Percentiles rank a stretch among this genome's conserved stretches.
Evolutionary conservation across 106 monocot species (phyloP).

Genomic region (Narthecium ossifragum): DNA sequence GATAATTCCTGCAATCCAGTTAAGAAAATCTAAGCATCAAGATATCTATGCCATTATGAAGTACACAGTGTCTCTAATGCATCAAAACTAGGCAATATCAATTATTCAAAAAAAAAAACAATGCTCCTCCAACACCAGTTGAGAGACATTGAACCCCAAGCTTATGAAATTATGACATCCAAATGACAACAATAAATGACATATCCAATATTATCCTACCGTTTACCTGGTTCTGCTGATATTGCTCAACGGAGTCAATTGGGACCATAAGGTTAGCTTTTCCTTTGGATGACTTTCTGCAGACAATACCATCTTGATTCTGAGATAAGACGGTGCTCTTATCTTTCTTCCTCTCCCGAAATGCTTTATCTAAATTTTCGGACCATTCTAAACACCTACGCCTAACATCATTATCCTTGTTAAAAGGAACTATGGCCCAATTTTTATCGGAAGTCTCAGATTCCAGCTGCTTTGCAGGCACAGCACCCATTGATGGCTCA

Average conservation of each 20-base stretch:
- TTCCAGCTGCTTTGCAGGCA: slow-evolving; percentile 15
- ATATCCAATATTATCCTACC: too few relatives aligned
- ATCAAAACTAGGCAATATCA: too few relatives aligned
- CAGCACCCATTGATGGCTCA: slow-evolving; percentile 11
- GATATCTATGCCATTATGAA: neutral
- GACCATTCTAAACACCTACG: slow-evolving; percentile 40
- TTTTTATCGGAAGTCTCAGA: slow-evolving; percentile 27
- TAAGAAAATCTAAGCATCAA: neutral
- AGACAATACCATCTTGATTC: slow-evolving; percentile 4
- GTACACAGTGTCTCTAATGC: neutral
- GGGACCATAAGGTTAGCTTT: slow-evolving; percentile 8
- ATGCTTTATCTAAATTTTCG: slow-evolving; percentile 33
- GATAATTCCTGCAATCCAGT: slow-evolving; percentile 22
- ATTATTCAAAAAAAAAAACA: too few relatives aligned
- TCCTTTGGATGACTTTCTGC: slow-evolving; percentile 9
- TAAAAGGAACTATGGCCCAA: neutral
- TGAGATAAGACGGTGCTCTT: neutral
- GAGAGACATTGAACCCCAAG: too few relatives aligned
- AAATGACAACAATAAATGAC: too few relatives aligned
- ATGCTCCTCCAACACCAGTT: too few relatives aligned
- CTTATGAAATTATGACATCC: too few relatives aligned
- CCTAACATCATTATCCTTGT: slow-evolving; percentile 22
- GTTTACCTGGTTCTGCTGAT: slow-evolving; percentile 22
- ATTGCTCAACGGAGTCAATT: slow-evolving; percentile 1
- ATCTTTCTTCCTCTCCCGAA: slow-evolving; percentile 20